Base-by-base conservation (phyloP, 2,329 filamentous ascomycete species). In the Akanthomyces dipterigenus region DNA sequence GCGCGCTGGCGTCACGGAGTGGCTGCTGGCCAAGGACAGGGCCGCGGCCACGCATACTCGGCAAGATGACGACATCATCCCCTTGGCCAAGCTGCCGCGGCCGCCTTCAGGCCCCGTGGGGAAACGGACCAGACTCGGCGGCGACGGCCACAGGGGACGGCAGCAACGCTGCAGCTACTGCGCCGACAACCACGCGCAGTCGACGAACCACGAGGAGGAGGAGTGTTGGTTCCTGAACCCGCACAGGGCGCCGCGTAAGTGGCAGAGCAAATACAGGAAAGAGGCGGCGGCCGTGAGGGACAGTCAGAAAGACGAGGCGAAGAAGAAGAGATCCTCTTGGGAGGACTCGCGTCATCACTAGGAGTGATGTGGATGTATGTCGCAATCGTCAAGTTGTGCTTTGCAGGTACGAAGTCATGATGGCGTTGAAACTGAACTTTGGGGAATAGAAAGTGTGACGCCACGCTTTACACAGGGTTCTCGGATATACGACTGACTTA, bases 171-270 rank as follows among this genome's bases (percentile, higher is more conserved):
- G 57, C 40, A 14, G 22, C 38, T 60, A 53, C 38, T 60, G 57
- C 40, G 31, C 38, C 28, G 20, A 34, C 3, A 36, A 46, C 42
- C 57, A 60, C 14, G 26, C 48, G 2, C 20, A 7, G n/a, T n/a
- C 49, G 26, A 6, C 5, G 14, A 26, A 3, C 7, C 57, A 60
- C 40, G 26, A 53, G 3, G 49, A 53, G 14, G 9, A 9, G 2
- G 14, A 20, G n/a, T 60, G 57, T 20, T 60, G 57, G 57, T 60
- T 45, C 40, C 6, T 26, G 26, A 24, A 60, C 14, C 57, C 57
- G 48, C 40, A 53, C 48, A 43, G 2, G 16, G 57, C 57, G 40
- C 48, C 57, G 48, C n/a, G 12, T 1, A 18, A 14, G 11, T 60
- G 57, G 57, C 57, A 46, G 49, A 5, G 8, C 22, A 18, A 11